Evolutionary conservation across 2,329 filamentous ascomycete species (phyloP).

Genomic region (Diaporthe sp.): DNA sequence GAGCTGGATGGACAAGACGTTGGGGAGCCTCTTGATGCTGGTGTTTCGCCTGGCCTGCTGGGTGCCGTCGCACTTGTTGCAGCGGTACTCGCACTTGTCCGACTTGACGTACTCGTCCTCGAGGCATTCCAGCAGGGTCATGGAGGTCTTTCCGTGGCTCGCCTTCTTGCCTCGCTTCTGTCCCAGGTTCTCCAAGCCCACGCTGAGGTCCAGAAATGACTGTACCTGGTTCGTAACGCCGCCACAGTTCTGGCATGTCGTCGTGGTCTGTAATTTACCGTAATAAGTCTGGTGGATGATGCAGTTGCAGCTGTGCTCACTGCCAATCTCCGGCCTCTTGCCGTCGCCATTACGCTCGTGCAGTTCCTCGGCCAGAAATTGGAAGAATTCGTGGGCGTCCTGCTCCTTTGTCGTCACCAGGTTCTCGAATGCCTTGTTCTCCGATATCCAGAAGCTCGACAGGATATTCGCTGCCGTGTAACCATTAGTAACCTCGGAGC

Average conservation of each 20-base stretch:
- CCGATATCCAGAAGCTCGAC: constrained; percentile 89
- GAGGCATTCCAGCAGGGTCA: constrained; percentile 78
- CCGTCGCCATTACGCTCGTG: constrained; percentile 83
- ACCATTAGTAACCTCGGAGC: constrained; percentile 82
- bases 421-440: constrained; percentile 76
- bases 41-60: constrained; percentile 87
- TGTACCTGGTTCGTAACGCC: constrained; percentile 86
- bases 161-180: constrained; percentile 72
- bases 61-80: constrained; percentile 79
- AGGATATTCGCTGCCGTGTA: constrained; percentile 92
- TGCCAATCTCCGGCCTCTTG: constrained; percentile 68
- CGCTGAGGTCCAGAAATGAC: constrained; percentile 89
- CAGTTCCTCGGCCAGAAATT: constrained; percentile 92
- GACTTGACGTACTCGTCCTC: constrained; percentile 87
- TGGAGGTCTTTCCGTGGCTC: constrained; percentile 54
- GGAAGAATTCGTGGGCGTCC: constrained; percentile 97
- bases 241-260: constrained; percentile 88
- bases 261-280: constrained; percentile 89
- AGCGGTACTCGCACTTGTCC: constrained; percentile 91
- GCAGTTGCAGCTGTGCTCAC: constrained; percentile 80
- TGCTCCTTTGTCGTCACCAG: constrained; percentile 94
- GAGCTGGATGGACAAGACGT: constrained; percentile 90
- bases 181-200: constrained; percentile 81
- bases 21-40: constrained; percentile 85
- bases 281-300: constrained; percentile 96